These are phyloP conservation scores for Parmelia sp. DNA, from an alignment of 495 filamentous ascomycete species.

Conservation along the genomic window DNA sequence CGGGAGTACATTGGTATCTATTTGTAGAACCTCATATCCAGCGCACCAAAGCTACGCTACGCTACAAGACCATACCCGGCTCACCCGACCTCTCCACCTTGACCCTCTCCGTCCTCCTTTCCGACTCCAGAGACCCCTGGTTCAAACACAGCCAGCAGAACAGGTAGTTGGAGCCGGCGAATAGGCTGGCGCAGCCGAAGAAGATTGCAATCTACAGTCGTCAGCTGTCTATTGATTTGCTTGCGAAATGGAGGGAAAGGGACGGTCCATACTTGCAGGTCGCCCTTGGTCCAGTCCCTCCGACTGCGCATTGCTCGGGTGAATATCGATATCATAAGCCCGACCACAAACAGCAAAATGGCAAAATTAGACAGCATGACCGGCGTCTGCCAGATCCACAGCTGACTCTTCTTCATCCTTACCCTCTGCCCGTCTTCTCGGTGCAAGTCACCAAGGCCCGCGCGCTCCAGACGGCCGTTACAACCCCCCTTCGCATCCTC, in stretches of 20 bases:
- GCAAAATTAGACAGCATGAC: slow-evolving; percentile 17
- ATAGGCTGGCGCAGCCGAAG: slow-evolving; percentile 14
- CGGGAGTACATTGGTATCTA: too few relatives aligned
- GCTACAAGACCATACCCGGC: not conserved
- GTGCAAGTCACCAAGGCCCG: not conserved
- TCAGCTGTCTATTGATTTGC: not conserved
- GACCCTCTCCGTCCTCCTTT: too few relatives aligned
- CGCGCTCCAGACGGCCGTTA: not conserved
- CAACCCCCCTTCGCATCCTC: not conserved
- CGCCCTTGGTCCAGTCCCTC: slow-evolving; percentile 8
- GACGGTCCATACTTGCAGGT: slow-evolving; percentile 8
- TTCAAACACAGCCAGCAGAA: slow-evolving; percentile 20
- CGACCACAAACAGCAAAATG: slow-evolving; percentile 15
- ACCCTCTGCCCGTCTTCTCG: not conserved
- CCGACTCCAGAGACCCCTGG: slow-evolving; percentile 8
- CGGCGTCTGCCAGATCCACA: slow-evolving; percentile 19
- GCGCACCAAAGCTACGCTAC: not conserved
- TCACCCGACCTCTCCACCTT: not conserved
- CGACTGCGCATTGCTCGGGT: slow-evolving; percentile 1
- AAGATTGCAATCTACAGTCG: slow-evolving; percentile 12
- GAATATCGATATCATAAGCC: slow-evolving; percentile 20
- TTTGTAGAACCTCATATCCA: slow-evolving; percentile 5
- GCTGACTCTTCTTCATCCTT: slow-evolving; percentile 15
- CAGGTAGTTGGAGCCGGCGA: slow-evolving; percentile 15
- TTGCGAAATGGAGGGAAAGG: too few relatives aligned